phyloP scores from a whole-genome alignment of 1,284 basidiomycete species.

The Marasmius tenuissimus region DNA sequence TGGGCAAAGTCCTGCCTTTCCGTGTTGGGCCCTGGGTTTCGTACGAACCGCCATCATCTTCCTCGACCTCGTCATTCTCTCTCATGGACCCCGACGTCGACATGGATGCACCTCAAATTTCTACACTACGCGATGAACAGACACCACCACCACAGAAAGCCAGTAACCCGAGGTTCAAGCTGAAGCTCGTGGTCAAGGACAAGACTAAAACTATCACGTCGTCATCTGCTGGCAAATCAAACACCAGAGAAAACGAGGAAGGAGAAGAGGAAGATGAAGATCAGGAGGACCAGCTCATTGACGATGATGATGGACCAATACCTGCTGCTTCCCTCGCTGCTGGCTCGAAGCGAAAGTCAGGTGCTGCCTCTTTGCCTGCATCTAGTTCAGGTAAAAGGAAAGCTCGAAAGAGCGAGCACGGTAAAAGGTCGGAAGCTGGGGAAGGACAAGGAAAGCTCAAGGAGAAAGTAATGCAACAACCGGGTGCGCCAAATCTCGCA shows the following conservation, averaged over 20 bases:
- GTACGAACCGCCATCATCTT: conserved; percentile 8
- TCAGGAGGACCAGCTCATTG: conserved; percentile 76
- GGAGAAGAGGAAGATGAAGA: conserved; percentile 47
- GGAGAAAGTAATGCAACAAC: conserved; percentile 32
- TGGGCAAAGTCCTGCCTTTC: neutral
- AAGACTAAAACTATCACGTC: conserved; percentile 18
- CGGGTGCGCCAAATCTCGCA: conserved; percentile 32
- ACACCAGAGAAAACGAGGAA: conserved; percentile 23
- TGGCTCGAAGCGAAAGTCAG: conserved; percentile 40
- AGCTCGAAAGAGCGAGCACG: conserved; percentile 46
- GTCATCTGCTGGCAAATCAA: conserved; percentile 24
- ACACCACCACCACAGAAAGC: conserved; percentile 55
- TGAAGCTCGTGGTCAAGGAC: conserved; percentile 46
- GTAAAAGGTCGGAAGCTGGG: conserved; percentile 20
- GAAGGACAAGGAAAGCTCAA: conserved; percentile 36
- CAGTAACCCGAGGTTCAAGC: conserved; percentile 42
- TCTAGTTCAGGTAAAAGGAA: conserved; percentile 39
- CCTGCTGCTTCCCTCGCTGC: conserved; percentile 11
- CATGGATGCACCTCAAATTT: conserved; percentile 80
- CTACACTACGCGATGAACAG: conserved; percentile 68
- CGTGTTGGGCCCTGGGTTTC: conserved; percentile 7
- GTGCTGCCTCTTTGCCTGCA: conserved; percentile 20
- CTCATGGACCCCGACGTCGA: conserved; percentile 54
- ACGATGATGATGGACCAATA: conserved; percentile 54
- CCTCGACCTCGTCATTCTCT: neutral